Conservation (phyloP, 208 protist genomes). For the Trypanosoma brucei region DNA sequence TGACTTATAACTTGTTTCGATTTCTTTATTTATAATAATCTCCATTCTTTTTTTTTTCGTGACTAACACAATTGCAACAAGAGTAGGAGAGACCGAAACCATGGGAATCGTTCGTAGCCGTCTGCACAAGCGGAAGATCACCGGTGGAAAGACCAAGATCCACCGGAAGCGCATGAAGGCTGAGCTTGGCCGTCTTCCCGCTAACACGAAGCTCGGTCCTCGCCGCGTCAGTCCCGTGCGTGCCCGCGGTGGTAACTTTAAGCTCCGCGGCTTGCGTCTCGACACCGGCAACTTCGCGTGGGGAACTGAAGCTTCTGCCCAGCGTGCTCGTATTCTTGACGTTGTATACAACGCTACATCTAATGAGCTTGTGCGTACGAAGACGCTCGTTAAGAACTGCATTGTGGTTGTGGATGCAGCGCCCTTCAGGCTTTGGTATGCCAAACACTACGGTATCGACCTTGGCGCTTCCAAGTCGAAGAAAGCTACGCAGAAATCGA, state of each 20-base stretch:
- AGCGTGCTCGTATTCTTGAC: conserved; percentile 95
- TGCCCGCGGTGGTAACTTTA: conserved; percentile 97
- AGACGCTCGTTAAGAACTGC: conserved; percentile 99
- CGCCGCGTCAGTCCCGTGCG: conserved; percentile 94
- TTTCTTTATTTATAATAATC: not conserved
- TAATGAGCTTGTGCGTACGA: conserved; percentile 99
- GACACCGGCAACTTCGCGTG: conserved; percentile 99
- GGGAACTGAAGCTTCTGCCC: conserved; percentile 85
- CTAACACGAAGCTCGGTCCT: conserved; percentile 95
- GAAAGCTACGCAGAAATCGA: conserved; percentile 32
- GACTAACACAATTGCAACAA: not conserved
- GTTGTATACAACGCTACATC: conserved; percentile 99
- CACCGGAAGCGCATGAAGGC: conserved; percentile 95
- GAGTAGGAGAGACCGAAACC: conserved; percentile 12
- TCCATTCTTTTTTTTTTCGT: not conserved
- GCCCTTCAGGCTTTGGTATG: conserved; percentile 98
- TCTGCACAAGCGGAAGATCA: conserved; percentile 97
- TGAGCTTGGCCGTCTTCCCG: conserved; percentile 95
- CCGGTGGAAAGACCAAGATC: conserved; percentile 94
- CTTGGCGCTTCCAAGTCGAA: conserved; percentile 92
- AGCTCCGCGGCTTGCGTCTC: conserved; percentile 98
- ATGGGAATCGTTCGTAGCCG: conserved; percentile 97
- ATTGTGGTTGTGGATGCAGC: conserved; percentile 97
- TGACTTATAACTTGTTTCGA: not conserved
- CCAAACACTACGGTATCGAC: conserved; percentile 95